A percentile compares a stretch with the other conserved stretches of the same genome.
These are phyloP conservation scores for Colletotrichum salicis DNA, from an alignment of 2,329 filamentous ascomycete genomes.

Conservation along the genomic window DNA sequence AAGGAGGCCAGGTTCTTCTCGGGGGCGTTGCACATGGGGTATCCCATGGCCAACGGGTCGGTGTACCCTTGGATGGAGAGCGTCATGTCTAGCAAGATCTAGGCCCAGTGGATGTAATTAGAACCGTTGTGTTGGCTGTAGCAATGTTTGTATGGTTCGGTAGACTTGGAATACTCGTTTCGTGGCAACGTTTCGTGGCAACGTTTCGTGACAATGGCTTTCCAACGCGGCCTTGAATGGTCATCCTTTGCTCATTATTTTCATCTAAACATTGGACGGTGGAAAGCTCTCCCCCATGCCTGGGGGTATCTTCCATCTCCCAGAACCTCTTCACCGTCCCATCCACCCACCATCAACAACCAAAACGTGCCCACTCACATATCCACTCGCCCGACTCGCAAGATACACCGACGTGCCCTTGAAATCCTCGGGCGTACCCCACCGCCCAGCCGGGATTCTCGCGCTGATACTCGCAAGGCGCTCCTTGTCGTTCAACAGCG, in stretches of 20 bases:
- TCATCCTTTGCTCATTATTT: not conserved
- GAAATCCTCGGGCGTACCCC: constrained; percentile 88
- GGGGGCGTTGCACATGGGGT: constrained; percentile 74
- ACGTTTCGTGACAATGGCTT: not conserved
- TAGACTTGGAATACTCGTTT: not conserved
- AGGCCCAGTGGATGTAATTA: not conserved
- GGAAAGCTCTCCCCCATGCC: not conserved
- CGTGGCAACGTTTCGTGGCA: too few species aligned
- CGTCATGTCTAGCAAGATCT: constrained; percentile 53
- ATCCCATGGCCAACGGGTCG: constrained; percentile 66
- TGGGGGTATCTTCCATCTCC: not conserved
- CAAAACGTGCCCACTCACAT: constrained; percentile 84
- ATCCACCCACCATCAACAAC: constrained; percentile 94
- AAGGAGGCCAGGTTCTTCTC: constrained; percentile 74
- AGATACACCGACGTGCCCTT: constrained; percentile 84
- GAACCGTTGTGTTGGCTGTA: not conserved
- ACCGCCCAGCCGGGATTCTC: constrained; percentile 84
- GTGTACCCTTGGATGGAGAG: constrained; percentile 72
- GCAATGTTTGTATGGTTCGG: not conserved
- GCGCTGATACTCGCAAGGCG: constrained; percentile 79
- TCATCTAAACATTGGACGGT: not conserved
- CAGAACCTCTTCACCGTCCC: constrained; percentile 71
- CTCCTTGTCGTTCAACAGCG: constrained; percentile 77
- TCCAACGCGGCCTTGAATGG: not conserved
- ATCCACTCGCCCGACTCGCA: constrained; percentile 79